phyloP scores from a whole-genome alignment of 2,329 filamentous ascomycete species.

The Cephalotrichum gorgonifer region DNA sequence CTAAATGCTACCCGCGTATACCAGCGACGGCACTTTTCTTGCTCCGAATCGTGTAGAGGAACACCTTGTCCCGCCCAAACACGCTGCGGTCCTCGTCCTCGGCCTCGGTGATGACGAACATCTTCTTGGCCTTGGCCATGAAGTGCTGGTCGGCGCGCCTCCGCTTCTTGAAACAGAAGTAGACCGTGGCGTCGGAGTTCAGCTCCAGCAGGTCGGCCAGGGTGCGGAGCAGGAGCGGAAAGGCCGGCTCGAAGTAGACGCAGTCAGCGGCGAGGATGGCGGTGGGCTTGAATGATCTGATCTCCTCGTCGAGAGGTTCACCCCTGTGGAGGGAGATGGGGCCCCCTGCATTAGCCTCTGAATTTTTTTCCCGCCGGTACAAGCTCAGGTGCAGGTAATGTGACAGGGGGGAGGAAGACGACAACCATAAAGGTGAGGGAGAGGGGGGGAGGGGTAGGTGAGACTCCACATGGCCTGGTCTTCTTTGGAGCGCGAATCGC shows the following conservation, averaged over 20 bases:
- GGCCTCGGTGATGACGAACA: slow-evolving; percentile 53
- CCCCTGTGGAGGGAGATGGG: slow-evolving; percentile 32
- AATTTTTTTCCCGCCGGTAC: neutral
- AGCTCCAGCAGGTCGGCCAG: slow-evolving; percentile 63
- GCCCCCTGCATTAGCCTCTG: neutral
- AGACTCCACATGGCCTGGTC: too few relatives aligned
- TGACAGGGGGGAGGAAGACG: neutral
- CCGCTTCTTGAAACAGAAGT: slow-evolving; percentile 93
- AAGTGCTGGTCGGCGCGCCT: slow-evolving; percentile 71
- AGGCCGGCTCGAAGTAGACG: slow-evolving; percentile 94
- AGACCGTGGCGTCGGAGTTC: slow-evolving; percentile 53
- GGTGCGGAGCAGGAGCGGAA: slow-evolving; percentile 75
- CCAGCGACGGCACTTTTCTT: slow-evolving; percentile 15
- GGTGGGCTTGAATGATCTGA: slow-evolving; percentile 53
- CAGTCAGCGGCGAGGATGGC: slow-evolving; percentile 92
- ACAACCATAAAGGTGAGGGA: neutral
- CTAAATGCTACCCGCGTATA: too few relatives aligned
- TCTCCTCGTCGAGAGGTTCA: slow-evolving; percentile 41
- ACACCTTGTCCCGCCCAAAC: slow-evolving; percentile 48
- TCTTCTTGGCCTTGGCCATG: slow-evolving; percentile 58
- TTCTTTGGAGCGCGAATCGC: too few relatives aligned
- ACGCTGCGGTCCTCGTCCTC: slow-evolving; percentile 48
- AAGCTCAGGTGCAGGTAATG: neutral
- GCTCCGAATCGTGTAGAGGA: slow-evolving; percentile 47
- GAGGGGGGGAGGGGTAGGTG: neutral